Percentiles rank a stretch among this genome's conserved stretches.
Evolutionary conservation across 495 filamentous ascomycete genomes (phyloP).

Genomic region (Acidomyces sp.): DNA sequence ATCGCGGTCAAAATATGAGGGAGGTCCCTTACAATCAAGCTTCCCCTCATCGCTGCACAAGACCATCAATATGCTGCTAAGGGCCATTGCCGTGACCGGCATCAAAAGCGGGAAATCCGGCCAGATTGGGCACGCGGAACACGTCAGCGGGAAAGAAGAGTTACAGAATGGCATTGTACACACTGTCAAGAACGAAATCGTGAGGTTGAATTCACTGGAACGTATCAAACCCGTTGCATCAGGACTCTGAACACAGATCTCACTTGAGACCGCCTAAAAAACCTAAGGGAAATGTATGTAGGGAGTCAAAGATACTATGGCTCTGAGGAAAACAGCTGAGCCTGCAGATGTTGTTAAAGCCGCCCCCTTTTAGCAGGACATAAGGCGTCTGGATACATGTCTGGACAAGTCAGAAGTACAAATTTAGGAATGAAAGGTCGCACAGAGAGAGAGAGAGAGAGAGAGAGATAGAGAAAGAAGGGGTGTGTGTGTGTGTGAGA

Average conservation of each 20-base stretch:
- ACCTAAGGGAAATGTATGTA: slow-evolving; percentile 33
- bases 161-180: slow-evolving; percentile 43
- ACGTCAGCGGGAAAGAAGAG: slow-evolving; percentile 40
- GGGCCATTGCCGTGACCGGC: slow-evolving; percentile 45
- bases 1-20: slow-evolving; percentile 39
- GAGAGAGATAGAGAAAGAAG: no score
- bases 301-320: slow-evolving; percentile 37
- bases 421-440: slow-evolving; percentile 41
- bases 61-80: slow-evolving; percentile 26
- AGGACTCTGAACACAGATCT: slow-evolving; percentile 37
- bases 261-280: slow-evolving; percentile 36
- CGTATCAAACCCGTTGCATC: slow-evolving; percentile 45
- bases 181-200: slow-evolving; percentile 43
- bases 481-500: background rate
- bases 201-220: slow-evolving; percentile 36
- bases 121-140: slow-evolving; percentile 39
- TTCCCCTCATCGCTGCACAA: slow-evolving; percentile 37
- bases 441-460: no score
- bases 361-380: slow-evolving; percentile 42
- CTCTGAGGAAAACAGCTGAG: slow-evolving; percentile 34
- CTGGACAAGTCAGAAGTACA: slow-evolving; percentile 40
- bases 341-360: slow-evolving; percentile 40
- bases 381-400: slow-evolving; percentile 41
- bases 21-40: slow-evolving; percentile 46
- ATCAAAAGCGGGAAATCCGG: slow-evolving; percentile 38